Conservation (phyloP, 2,329 filamentous ascomycete species). For the Aplosporella prunicola region DNA sequence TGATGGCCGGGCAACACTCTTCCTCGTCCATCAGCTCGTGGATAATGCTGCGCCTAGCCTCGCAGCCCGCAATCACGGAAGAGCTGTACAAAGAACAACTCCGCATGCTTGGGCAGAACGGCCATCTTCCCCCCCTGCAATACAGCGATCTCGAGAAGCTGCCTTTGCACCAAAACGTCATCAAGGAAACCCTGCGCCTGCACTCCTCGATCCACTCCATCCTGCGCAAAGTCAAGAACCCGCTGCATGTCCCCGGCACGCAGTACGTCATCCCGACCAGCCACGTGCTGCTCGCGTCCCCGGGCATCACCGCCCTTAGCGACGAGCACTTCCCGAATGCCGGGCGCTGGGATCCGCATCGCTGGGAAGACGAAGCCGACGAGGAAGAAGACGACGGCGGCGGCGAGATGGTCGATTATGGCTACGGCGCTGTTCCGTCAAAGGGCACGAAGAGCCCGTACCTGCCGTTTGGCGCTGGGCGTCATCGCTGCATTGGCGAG, state of each 20-base stretch:
- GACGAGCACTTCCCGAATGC: constrained; percentile 68
- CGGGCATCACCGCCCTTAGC: constrained; percentile 62
- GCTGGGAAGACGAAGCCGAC: constrained; percentile 62
- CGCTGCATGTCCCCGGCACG: constrained; percentile 69
- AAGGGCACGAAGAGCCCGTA: constrained; percentile 80
- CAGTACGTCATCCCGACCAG: constrained; percentile 66
- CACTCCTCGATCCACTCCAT: constrained; percentile 86
- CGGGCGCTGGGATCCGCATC: constrained; percentile 70
- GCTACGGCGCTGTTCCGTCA: constrained; percentile 76
- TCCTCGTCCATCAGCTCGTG: constrained; percentile 70
- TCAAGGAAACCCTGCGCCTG: constrained; percentile 79
- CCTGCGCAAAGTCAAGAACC: constrained; percentile 73
- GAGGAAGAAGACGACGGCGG: constrained; percentile 51
- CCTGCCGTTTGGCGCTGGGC: constrained; percentile 78
- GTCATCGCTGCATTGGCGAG: constrained; percentile 86
- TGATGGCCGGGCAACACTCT: constrained; percentile 79
- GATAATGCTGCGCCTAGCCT: constrained; percentile 68
- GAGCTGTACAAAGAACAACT: constrained; percentile 73
- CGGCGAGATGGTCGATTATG: constrained; percentile 68
- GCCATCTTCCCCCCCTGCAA: constrained; percentile 58
- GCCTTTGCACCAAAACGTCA: constrained; percentile 64
- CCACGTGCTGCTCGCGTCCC: constrained; percentile 69
- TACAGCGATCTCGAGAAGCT: constrained; percentile 68
- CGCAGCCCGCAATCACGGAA: constrained; percentile 62
- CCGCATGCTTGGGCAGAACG: constrained; percentile 47